Evolutionary conservation across 306 rosid genomes (phyloP).

Genomic region (Gynostemma pentaphyllum): DNA sequence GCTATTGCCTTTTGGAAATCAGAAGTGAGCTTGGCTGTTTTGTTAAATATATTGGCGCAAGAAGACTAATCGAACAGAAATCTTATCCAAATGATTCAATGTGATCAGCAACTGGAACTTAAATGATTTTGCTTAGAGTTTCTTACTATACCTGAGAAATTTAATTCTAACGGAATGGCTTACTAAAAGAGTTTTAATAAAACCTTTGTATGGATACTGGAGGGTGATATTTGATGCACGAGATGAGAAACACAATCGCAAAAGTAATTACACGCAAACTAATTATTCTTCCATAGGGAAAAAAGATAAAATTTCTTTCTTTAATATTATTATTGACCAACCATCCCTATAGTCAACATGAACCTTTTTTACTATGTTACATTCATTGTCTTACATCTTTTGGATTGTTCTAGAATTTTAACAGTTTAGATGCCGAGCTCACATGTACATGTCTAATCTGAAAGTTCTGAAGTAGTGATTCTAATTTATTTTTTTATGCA

Average conservation of each 20-base stretch:
- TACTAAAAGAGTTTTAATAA: not conserved
- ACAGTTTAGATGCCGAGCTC: not conserved
- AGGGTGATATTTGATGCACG: not conserved
- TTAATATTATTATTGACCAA: not conserved
- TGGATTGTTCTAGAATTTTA: not conserved
- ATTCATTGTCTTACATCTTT: not conserved
- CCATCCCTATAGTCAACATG: not conserved
- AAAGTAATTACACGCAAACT: not conserved
- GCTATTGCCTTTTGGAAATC: not conserved
- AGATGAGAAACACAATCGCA: not conserved
- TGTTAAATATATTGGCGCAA: not conserved
- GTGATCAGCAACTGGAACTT: not conserved
- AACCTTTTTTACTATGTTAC: not conserved
- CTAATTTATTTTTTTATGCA: not conserved
- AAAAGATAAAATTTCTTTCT: not conserved
- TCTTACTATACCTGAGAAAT: not conserved
- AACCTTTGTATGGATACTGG: not conserved
- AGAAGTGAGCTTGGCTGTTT: not conserved
- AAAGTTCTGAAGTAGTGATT: not conserved
- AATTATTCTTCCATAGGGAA: not conserved
- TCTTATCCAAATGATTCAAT: not conserved
- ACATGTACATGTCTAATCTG: not conserved
- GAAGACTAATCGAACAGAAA: constrained; percentile 1
- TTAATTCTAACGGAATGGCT: not conserved
- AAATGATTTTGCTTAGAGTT: not conserved